Percentiles rank a stretch among this genome's conserved stretches.
Conservation (phyloP, 2,329 filamentous ascomycete species). For the Hypoxylon rubiginosum region DNA sequence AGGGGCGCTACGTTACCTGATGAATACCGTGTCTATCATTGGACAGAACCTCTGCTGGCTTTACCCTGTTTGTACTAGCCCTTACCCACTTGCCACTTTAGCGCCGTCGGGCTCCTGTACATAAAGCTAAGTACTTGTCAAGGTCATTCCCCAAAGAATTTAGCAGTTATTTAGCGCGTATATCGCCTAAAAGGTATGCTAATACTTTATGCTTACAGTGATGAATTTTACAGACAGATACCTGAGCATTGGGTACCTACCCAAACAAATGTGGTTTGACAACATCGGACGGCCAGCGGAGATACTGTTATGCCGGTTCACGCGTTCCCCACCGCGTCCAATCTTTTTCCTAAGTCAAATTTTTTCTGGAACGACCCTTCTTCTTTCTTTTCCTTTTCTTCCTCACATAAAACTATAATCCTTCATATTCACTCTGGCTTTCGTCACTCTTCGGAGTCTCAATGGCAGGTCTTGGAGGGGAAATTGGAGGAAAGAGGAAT, state of each 20-base stretch:
- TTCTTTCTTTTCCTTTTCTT: constrained; percentile 47
- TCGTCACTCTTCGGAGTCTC: constrained; percentile 63
- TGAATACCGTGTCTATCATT: constrained; percentile 23
- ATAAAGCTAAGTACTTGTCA: background rate
- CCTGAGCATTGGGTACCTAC: constrained; percentile 12
- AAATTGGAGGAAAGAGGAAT: constrained; percentile 75
- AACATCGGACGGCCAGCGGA: constrained; percentile 7
- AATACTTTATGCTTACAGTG: too few relatives aligned
- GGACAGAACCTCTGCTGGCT: constrained; percentile 6
- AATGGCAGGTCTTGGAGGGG: constrained; percentile 74
- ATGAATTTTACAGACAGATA: too few relatives aligned
- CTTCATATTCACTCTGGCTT: constrained; percentile 78
- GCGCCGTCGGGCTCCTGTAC: constrained; percentile 17
- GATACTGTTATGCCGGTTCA: constrained; percentile 34
- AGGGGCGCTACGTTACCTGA: constrained; percentile 13
- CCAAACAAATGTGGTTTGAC: constrained; percentile 12
- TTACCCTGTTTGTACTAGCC: constrained; percentile 13
- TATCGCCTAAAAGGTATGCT: too few relatives aligned
- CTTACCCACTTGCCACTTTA: constrained; percentile 14
- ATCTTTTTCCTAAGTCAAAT: constrained; percentile 30
- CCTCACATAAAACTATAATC: constrained; percentile 61
- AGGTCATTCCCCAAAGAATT: too few relatives aligned
- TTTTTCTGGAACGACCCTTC: constrained; percentile 21
- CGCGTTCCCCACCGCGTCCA: constrained; percentile 18
- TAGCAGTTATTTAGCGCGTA: too few relatives aligned